A percentile compares a stretch with the other conserved stretches of the same genome.
These are phyloP conservation scores for Nakazawaea molendinolei DNA, from an alignment of 805 yeast species.

Conservation along the genomic window DNA sequence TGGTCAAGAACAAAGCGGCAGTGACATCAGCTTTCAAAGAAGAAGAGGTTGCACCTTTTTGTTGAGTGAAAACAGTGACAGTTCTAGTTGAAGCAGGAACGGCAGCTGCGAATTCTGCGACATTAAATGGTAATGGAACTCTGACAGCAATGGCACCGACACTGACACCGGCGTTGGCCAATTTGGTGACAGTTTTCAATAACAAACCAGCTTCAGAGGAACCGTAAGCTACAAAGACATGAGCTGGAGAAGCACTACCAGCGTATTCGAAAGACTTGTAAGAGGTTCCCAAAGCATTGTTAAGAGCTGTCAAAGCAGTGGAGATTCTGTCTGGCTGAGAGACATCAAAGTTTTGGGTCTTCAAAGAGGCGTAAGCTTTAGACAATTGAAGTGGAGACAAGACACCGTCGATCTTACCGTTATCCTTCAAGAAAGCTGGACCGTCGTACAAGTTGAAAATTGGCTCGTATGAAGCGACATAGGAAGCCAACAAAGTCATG, in stretches of 20 bases:
- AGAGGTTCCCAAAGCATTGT: slow-evolving; percentile 44
- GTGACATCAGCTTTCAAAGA: slow-evolving; percentile 64
- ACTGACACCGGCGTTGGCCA: slow-evolving; percentile 27
- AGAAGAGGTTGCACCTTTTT: slow-evolving; percentile 30
- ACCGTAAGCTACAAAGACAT: slow-evolving; percentile 77
- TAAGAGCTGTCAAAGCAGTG: slow-evolving; percentile 42
- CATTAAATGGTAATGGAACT: slow-evolving; percentile 75
- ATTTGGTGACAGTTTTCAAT: slow-evolving; percentile 32
- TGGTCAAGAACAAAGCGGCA: slow-evolving; percentile 56
- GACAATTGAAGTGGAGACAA: slow-evolving; percentile 37
- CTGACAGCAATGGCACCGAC: slow-evolving; percentile 68
- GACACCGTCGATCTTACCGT: slow-evolving; percentile 38
- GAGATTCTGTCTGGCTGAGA: slow-evolving; percentile 33
- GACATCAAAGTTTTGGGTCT: slow-evolving; percentile 17
- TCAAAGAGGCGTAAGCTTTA: slow-evolving; percentile 19
- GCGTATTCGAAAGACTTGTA: slow-evolving; percentile 62
- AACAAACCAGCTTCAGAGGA: slow-evolving; percentile 57
- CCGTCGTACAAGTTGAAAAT: slow-evolving; percentile 80
- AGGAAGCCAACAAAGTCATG: slow-evolving; percentile 55
- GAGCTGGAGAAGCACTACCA: slow-evolving; percentile 54
- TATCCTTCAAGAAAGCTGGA: slow-evolving; percentile 48
- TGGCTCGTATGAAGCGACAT: slow-evolving; percentile 53
- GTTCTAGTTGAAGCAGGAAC: slow-evolving; percentile 54
- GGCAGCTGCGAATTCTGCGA: slow-evolving; percentile 46
- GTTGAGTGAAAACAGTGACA: slow-evolving; percentile 65